Percentiles rank a stretch among this genome's conserved stretches.
phyloP scores from a whole-genome alignment of 345 rosid species.

The Murraya paniculata region DNA sequence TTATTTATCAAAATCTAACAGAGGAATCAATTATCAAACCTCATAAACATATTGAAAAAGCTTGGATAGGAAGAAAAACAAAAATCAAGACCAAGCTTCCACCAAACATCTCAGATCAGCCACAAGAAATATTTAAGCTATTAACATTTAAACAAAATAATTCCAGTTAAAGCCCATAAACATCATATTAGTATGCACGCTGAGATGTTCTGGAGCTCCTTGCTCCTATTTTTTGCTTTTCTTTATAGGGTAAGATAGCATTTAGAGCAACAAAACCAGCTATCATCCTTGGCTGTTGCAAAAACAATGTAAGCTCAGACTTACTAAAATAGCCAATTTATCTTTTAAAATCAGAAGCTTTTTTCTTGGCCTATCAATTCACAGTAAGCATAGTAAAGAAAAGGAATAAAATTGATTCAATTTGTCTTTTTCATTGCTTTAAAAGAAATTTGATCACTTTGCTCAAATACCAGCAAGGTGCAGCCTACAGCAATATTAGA shows the following conservation, averaged over 20 bases:
- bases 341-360: background rate
- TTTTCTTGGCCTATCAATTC: background rate
- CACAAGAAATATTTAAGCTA: background rate
- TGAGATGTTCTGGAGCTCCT: background rate
- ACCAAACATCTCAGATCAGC: background rate
- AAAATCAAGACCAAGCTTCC: background rate
- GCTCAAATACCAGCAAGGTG: background rate
- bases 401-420: background rate
- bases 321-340: background rate
- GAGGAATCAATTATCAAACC: constrained; percentile 1
- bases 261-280: background rate
- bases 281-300: background rate
- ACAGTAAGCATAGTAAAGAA: background rate
- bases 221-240: background rate
- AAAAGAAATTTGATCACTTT: background rate
- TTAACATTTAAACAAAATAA: background rate
- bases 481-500: background rate
- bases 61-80: background rate
- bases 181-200: background rate
- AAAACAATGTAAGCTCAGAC: background rate
- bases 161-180: background rate
- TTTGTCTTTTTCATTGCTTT: background rate
- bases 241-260: background rate
- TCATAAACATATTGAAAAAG: background rate
- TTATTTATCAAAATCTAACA: constrained; percentile 1